A percentile compares a stretch with the other conserved stretches of the same genome.
These are phyloP conservation scores for Pilatotrama ljubarskyi DNA, from an alignment of 768 basidiomycete genomes.

Conservation along the genomic window DNA sequence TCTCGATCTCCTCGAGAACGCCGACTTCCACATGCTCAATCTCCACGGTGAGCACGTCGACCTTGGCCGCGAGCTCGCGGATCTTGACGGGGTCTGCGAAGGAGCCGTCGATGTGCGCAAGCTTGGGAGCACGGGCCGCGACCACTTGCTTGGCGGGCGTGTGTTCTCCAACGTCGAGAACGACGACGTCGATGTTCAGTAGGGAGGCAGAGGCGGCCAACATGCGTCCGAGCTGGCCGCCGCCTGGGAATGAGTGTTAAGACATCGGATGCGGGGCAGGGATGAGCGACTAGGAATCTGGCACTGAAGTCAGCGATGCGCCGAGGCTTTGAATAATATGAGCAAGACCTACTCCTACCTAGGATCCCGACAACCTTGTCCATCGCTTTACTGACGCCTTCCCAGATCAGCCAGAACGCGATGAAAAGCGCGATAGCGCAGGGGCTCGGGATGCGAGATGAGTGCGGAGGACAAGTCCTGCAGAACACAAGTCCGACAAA, in stretches of 20 bases:
- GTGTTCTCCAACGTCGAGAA: constrained; percentile 81
- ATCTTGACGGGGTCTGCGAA: constrained; percentile 83
- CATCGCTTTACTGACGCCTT: constrained; percentile 9
- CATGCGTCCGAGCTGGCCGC: constrained; percentile 98
- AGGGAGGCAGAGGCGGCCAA: constrained; percentile 86
- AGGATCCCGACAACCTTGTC: constrained; percentile 37
- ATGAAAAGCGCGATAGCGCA: not conserved
- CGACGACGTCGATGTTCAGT: constrained; percentile 77
- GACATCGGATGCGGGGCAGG: not conserved
- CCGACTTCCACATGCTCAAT: constrained; percentile 92
- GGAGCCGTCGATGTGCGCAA: constrained; percentile 81
- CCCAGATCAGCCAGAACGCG: not conserved
- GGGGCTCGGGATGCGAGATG: not conserved
- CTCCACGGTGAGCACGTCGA: constrained; percentile 90
- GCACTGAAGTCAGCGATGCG: not conserved
- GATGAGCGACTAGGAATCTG: constrained; percentile 4
- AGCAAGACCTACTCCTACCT: constrained; percentile 37
- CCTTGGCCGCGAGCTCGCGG: constrained; percentile 71
- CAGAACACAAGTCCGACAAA: constrained; percentile 3
- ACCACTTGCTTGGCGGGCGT: constrained; percentile 90
- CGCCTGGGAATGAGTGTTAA: constrained; percentile 52
- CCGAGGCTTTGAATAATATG: not conserved
- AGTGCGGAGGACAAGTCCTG: not conserved
- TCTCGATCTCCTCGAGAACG: constrained; percentile 65
- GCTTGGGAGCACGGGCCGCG: constrained; percentile 47